Evolutionary conservation across 2,329 filamentous ascomycete genomes (phyloP), one percentile per base, ranked within the genome.

Genomic region (Lachnum nothofagi): DNA sequence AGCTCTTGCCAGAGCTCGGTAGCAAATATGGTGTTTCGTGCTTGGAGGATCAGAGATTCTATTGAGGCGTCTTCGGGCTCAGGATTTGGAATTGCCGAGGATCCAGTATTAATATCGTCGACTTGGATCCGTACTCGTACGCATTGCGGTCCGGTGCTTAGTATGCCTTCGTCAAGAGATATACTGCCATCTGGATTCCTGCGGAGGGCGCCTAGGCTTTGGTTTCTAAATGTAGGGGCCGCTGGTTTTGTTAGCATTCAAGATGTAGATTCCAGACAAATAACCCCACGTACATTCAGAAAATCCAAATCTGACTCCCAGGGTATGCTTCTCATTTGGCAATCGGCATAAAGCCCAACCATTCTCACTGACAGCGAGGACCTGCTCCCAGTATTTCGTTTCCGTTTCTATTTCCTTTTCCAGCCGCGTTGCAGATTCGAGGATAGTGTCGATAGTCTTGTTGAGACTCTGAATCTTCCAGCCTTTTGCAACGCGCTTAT

Each of bases 1-100:
- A 97, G 74, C 68, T 98, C 93, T 59, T 95, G 83, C 77, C 90
- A 96, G 1, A 98, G 71, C 64, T 98, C 93, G 63, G 91, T 84
- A 23, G 87, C 82, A 60, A 88, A 90, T 17, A 91, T 75, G 42
- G 86, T 88, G 65, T 93, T 86, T 48, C 88, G 78, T 2, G 88
- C 86, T 59, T 87, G 80, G 16, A 84, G 78, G 25, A 94, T 86
- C 8, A 83, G 77, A 24, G 80, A 74, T 56, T 88, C 81, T 7
- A 91, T 71, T 1, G 78, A 72, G 2, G 76, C 73, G 31, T 84
- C 77, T 29, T 80, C 75, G 22, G 74, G 72, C 4, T 80, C 68
- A 2, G 77, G 74, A 35, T 74, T 71, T 3, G 78, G 77, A 8
- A 75, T 63, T 24, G 66, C 63, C 9, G 76, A 79, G 45, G 71